Conservation (phyloP, 1,139 yeast genomes). For the Maudiozyma humilis region DNA sequence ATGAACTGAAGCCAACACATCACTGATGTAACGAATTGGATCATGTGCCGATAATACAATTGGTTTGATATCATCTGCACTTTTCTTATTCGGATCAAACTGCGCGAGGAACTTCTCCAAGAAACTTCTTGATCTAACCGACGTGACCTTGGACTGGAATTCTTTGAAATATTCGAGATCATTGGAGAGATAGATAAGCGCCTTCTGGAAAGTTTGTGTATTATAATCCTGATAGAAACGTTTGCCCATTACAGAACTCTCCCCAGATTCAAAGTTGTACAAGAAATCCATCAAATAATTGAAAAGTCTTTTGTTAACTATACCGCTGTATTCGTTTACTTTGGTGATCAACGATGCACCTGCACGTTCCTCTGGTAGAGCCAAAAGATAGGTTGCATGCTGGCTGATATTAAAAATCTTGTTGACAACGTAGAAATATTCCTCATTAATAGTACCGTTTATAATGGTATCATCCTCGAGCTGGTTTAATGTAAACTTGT, state of each 20-base stretch:
- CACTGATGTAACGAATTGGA: conserved; percentile 77
- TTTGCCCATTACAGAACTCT: background rate
- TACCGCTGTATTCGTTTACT: conserved; percentile 37
- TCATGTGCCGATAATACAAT: conserved; percentile 67
- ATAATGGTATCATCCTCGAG: conserved; percentile 55
- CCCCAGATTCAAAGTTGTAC: conserved; percentile 23
- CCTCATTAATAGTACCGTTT: conserved; percentile 42
- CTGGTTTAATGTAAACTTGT: conserved; percentile 60
- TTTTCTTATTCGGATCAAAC: conserved; percentile 31
- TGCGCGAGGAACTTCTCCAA: conserved; percentile 55
- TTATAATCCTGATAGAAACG: conserved; percentile 1
- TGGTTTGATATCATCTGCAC: conserved; percentile 33
- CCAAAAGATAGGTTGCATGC: conserved; percentile 59
- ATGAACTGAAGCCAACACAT: conserved; percentile 81
- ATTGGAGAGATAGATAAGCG: conserved; percentile 29
- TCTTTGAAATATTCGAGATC: conserved; percentile 39
- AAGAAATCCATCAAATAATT: conserved; percentile 32
- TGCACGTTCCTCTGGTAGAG: conserved; percentile 60
- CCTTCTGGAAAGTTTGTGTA: conserved; percentile 22
- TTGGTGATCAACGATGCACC: conserved; percentile 64
- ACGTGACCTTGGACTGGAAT: conserved; percentile 50
- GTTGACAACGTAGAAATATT: conserved; percentile 53
- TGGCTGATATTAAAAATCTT: conserved; percentile 59
- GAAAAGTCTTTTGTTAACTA: conserved; percentile 32
- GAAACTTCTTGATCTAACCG: conserved; percentile 47